Percentiles rank a stretch among this genome's conserved stretches.
Evolutionary conservation across 2,329 filamentous ascomycete genomes (phyloP).

Genomic region (Trichoderma sp.): DNA sequence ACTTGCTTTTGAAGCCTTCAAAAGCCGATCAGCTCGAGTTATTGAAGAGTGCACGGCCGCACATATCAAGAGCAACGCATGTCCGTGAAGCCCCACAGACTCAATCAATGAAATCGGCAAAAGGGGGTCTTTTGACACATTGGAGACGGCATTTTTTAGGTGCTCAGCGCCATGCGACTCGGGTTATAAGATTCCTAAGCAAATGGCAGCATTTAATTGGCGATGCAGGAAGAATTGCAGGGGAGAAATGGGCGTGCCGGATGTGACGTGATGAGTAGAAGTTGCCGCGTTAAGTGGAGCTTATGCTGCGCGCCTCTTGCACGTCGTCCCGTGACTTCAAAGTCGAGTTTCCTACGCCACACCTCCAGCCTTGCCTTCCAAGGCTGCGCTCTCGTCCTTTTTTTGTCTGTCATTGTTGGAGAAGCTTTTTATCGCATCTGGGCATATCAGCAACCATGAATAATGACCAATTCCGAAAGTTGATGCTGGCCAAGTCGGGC

Average conservation of each 20-base stretch:
- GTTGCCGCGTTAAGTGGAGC: slow-evolving; percentile 39
- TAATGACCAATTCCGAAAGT: slow-evolving; percentile 87
- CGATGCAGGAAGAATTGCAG: neutral
- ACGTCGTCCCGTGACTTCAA: slow-evolving; percentile 41
- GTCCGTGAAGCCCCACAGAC: slow-evolving; percentile 5
- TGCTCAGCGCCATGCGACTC: neutral
- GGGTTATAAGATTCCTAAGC: neutral
- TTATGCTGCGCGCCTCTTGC: slow-evolving; percentile 29
- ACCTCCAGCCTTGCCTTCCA: slow-evolving; percentile 9
- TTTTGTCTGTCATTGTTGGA: neutral
- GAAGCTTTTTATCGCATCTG: neutral
- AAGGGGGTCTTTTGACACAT: neutral
- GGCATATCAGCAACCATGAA: slow-evolving; percentile 66
- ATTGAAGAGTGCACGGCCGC: neutral
- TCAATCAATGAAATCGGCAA: neutral
- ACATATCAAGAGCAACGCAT: slow-evolving; percentile 19
- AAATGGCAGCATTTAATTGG: neutral
- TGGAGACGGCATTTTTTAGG: neutral
- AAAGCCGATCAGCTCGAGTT: neutral
- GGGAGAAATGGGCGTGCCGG: neutral
- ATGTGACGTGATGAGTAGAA: slow-evolving; percentile 20
- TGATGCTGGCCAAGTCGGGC: slow-evolving; percentile 56
- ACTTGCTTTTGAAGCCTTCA: slow-evolving; percentile 19
- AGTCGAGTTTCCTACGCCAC: slow-evolving; percentile 23
- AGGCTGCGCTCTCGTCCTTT: neutral